Conservation (phyloP, 1,139 yeast genomes). For the Sugiyamaella neomexicana region DNA sequence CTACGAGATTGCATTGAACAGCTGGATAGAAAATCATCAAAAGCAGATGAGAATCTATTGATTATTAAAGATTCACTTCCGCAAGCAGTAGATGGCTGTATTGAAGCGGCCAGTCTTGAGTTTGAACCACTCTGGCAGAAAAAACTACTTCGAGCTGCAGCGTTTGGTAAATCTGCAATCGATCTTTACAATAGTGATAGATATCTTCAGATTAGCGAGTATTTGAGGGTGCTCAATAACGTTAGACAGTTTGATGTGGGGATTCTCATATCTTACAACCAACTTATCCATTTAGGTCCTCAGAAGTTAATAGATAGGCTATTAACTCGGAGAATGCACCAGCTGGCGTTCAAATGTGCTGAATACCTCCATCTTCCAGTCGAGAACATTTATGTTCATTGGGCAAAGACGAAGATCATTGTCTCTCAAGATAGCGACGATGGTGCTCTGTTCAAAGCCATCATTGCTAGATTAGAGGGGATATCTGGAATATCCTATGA, state of each 20-base stretch:
- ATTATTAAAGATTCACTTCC: conserved; percentile 52
- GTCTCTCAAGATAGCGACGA: conserved; percentile 58
- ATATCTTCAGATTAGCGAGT: conserved; percentile 61
- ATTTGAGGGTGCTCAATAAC: conserved; percentile 67
- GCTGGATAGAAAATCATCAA: conserved; percentile 67
- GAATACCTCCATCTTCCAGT: conserved; percentile 53
- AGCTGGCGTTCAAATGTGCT: conserved; percentile 62
- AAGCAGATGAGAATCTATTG: conserved; percentile 76
- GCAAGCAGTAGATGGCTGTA: conserved; percentile 68
- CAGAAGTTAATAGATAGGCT: conserved; percentile 59
- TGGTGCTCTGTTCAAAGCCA: conserved; percentile 51
- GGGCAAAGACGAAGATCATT: conserved; percentile 79
- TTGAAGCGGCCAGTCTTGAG: conserved; percentile 75
- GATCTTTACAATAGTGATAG: conserved; percentile 57
- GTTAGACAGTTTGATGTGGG: conserved; percentile 66
- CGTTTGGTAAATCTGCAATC: conserved; percentile 77
- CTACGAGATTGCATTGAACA: conserved; percentile 80
- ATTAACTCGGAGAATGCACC: conserved; percentile 60
- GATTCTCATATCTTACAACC: conserved; percentile 60
- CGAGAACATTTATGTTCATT: conserved; percentile 63
- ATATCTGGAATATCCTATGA: conserved; percentile 55
- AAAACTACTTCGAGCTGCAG: conserved; percentile 71
- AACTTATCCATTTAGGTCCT: conserved; percentile 45
- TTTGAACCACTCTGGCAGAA: conserved; percentile 80
- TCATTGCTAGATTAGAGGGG: conserved; percentile 49